phyloP scores from a whole-genome alignment of 1,284 basidiomycete species.

The Microstroma glucosiphilum region DNA sequence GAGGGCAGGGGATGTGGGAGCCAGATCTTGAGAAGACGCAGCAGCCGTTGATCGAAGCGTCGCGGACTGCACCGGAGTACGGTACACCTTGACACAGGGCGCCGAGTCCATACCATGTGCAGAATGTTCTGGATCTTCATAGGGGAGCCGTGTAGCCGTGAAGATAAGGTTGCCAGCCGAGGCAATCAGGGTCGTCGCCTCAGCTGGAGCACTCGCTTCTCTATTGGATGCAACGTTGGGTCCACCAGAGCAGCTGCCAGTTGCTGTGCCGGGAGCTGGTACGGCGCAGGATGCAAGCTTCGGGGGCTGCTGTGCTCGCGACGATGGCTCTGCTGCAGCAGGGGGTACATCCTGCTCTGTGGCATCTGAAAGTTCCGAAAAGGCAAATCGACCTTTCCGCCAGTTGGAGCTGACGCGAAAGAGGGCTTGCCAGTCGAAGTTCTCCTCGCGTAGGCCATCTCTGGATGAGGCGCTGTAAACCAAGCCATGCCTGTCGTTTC shows the following conservation, averaged over 20 bases:
- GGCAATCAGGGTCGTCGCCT: conserved; percentile 16
- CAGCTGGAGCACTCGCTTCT: background rate
- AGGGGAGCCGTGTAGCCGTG: conserved; percentile 6
- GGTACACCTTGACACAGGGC: conserved; percentile 5
- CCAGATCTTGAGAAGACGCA: background rate
- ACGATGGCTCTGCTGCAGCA: no score
- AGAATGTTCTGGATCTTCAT: background rate
- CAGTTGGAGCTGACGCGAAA: conserved; percentile 27
- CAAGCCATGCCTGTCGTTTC: no score
- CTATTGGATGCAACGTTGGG: background rate
- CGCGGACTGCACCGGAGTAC: background rate
- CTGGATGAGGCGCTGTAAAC: background rate
- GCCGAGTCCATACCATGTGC: background rate
- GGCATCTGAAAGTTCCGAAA: conserved; percentile 15
- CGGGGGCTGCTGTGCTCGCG: no score
- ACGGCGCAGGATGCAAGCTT: background rate
- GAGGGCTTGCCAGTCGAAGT: conserved; percentile 27
- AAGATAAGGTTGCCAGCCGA: conserved; percentile 22
- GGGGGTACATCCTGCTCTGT: no score
- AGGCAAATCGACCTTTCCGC: conserved; percentile 23
- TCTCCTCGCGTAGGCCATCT: conserved; percentile 10
- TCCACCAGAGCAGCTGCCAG: background rate
- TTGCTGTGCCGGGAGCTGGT: background rate
- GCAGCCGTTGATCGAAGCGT: background rate
- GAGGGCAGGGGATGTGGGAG: background rate